Percentiles rank a stretch among this genome's conserved stretches.
Evolutionary conservation across 441 rosid genomes (phyloP).

Genomic region (Adansonia madagascariensis): DNA sequence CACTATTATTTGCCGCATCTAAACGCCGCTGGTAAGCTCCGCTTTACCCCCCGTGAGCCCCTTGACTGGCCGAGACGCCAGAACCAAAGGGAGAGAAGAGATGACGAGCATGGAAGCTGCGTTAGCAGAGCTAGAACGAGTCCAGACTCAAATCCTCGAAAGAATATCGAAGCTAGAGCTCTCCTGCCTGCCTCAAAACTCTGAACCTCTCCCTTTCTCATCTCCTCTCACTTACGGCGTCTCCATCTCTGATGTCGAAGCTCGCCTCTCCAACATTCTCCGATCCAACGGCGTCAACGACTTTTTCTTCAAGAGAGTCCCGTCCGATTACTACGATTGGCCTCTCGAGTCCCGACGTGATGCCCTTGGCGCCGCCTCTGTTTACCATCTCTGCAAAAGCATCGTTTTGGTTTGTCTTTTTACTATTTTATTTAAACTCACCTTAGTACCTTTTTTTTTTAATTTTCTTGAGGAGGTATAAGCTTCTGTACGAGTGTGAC

Average conservation of each 20-base stretch:
- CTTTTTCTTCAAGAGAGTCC: slow-evolving; percentile 63
- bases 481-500: too few relatives aligned
- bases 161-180: slow-evolving; percentile 57
- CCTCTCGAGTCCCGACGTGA: slow-evolving; percentile 69
- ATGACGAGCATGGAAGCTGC: slow-evolving; percentile 41
- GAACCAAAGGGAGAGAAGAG: neutral
- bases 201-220: slow-evolving; percentile 34
- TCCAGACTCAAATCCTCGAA: slow-evolving; percentile 55
- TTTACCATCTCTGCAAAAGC: slow-evolving; percentile 89
- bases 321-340: slow-evolving; percentile 72
- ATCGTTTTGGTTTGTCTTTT: slow-evolving; percentile 69
- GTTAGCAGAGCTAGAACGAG: slow-evolving; percentile 56
- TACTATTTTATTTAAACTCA: neutral
- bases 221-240: slow-evolving; percentile 23
- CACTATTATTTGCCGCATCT: too few relatives aligned
- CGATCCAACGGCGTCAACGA: slow-evolving; percentile 53
- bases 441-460: neutral
- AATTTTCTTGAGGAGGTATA: neutral
- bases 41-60: too few relatives aligned
- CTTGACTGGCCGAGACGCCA: neutral
- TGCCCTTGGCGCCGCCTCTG: slow-evolving; percentile 65
- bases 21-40: too few relatives aligned
- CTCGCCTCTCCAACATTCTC: slow-evolving; percentile 67
- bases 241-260: slow-evolving; percentile 42
- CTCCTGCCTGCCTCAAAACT: slow-evolving; percentile 36